Conservation (phyloP, 257 asterid species). For the Solanum stenotomum region DNA sequence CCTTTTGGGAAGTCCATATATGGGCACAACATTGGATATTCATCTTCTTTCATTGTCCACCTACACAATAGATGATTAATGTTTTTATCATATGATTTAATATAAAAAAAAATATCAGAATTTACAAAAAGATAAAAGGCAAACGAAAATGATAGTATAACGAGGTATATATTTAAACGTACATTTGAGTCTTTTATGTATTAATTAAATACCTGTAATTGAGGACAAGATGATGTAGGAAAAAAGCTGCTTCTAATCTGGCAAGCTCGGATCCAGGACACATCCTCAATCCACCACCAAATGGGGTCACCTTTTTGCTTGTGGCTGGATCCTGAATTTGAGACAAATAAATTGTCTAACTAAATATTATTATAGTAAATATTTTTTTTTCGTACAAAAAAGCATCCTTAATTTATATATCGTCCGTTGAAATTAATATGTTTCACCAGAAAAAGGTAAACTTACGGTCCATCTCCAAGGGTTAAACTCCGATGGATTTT, state of each 20-base stretch:
- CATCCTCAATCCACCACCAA: conserved; percentile 63
- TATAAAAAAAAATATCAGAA: too few species aligned
- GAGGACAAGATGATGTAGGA: conserved; percentile 69
- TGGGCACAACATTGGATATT: conserved; percentile 45
- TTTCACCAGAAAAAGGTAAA: neutral
- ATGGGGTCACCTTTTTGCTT: conserved; percentile 38
- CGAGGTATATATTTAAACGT: neutral
- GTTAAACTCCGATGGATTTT: conserved; percentile 40
- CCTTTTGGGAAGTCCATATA: conserved; percentile 58
- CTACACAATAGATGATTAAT: conserved; percentile 8
- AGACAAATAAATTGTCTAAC: neutral
- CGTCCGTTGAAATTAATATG: too few species aligned
- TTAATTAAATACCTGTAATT: conserved; percentile 22
- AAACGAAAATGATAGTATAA: neutral
- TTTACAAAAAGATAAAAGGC: too few species aligned
- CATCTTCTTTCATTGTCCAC: conserved; percentile 55
- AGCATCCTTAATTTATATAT: neutral
- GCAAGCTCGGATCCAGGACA: conserved; percentile 80
- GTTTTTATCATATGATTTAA: too few species aligned
- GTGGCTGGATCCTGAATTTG: conserved; percentile 36
- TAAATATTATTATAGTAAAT: neutral
- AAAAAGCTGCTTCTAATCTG: conserved; percentile 54
- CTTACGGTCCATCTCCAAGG: conserved; percentile 72
- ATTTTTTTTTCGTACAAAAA: too few species aligned
- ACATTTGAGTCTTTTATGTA: too few species aligned